Evolutionary conservation across 345 rosid genomes (phyloP).

Genomic region (Populus euphratica): DNA sequence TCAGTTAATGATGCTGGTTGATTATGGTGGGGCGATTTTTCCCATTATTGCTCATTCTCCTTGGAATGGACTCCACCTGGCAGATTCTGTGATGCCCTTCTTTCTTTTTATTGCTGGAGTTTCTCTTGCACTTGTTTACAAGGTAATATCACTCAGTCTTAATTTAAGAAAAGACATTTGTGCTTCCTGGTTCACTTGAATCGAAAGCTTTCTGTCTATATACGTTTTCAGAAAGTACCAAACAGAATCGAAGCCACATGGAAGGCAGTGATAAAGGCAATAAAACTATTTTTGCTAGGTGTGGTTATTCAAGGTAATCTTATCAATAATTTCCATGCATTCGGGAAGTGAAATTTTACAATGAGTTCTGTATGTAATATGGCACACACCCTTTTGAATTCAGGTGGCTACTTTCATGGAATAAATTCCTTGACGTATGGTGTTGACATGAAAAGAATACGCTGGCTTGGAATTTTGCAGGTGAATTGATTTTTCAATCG

Average conservation of each 20-base stretch:
- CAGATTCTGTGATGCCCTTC: constrained; percentile 52
- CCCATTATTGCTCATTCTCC: constrained; percentile 44
- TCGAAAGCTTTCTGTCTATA: neutral
- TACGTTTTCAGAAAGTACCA: constrained; percentile 33
- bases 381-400: neutral
- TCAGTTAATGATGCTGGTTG: constrained; percentile 45
- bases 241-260: constrained; percentile 34
- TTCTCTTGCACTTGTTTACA: constrained; percentile 45
- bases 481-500: constrained; percentile 8
- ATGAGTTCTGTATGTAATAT: neutral
- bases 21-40: constrained; percentile 39
- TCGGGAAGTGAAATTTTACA: neutral
- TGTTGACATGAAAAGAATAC: constrained; percentile 40
- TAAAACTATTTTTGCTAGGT: constrained; percentile 39
- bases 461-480: constrained; percentile 53
- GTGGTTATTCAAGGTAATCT: constrained; percentile 45
- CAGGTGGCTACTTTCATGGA: constrained; percentile 53
- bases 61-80: constrained; percentile 44
- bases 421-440: constrained; percentile 42
- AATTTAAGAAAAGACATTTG: neutral
- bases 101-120: constrained; percentile 45
- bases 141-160: constrained; percentile 19
- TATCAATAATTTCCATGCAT: neutral
- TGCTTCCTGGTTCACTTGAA: neutral
- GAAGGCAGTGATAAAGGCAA: constrained; percentile 38